These are phyloP conservation scores for Cladosporium cucumerinum DNA, from an alignment of 2,329 filamentous ascomycete species.

Conservation along the genomic window DNA sequence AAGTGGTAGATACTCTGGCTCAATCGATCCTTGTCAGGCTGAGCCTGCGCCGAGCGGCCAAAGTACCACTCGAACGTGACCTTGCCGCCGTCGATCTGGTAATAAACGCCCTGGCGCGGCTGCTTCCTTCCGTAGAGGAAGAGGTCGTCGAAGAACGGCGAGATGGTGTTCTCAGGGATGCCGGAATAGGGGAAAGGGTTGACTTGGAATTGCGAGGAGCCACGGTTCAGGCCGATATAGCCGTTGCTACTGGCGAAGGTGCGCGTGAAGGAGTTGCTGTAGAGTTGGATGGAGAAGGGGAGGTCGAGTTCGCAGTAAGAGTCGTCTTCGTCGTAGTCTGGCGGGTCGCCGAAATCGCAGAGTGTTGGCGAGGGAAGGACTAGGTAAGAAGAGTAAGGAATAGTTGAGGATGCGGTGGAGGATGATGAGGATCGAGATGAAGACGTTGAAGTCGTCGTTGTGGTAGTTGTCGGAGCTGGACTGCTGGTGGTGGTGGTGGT, in stretches of 20 bases:
- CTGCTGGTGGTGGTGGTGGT: background rate
- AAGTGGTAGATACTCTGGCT: slow-evolving; percentile 30
- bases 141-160: slow-evolving; percentile 35
- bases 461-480: background rate
- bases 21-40: background rate
- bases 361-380: slow-evolving; percentile 30
- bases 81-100: slow-evolving; percentile 25
- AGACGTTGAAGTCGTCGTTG: slow-evolving; percentile 10
- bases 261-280: slow-evolving; percentile 20
- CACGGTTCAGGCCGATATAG: slow-evolving; percentile 28
- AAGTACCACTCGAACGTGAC: slow-evolving; percentile 35
- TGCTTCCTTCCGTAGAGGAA: slow-evolving; percentile 23
- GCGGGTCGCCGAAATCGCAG: slow-evolving; percentile 32
- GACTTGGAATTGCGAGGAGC: slow-evolving; percentile 27
- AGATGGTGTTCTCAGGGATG: slow-evolving; percentile 30
- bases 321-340: slow-evolving; percentile 32
- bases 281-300: slow-evolving; percentile 30
- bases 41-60: slow-evolving; percentile 19
- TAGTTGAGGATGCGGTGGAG: slow-evolving; percentile 15
- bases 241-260: slow-evolving; percentile 33
- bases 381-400: slow-evolving; percentile 22
- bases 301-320: slow-evolving; percentile 33
- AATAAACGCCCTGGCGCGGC: slow-evolving; percentile 33
- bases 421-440: slow-evolving; percentile 6
- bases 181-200: slow-evolving; percentile 20